Evolutionary conservation across 495 filamentous ascomycete genomes (phyloP).

Genomic region (Friedmanniomyces endolithicus): DNA sequence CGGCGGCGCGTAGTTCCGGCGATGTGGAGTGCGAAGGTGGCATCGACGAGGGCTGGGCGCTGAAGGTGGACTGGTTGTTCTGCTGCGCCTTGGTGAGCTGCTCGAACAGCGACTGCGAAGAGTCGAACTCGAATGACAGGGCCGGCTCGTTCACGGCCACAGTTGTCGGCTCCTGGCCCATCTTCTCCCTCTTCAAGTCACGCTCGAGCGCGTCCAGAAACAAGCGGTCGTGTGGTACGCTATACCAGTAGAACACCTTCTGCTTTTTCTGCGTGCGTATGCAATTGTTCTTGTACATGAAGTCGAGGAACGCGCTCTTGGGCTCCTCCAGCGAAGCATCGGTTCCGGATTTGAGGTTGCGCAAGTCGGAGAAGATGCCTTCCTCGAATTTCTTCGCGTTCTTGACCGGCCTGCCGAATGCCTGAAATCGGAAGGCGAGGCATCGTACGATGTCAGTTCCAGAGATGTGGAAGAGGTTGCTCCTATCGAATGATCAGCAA

Average conservation of each 20-base stretch:
- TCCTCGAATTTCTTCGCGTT: constrained; percentile 99
- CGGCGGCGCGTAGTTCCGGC: constrained; percentile 79
- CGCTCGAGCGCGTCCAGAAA: constrained; percentile 96
- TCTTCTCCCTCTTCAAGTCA: constrained; percentile 97
- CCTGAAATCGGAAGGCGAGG: constrained; percentile 95
- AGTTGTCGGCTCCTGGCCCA: constrained; percentile 95
- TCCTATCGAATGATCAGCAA: constrained; percentile 44
- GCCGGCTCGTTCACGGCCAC: constrained; percentile 92
- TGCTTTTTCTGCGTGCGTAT: constrained; percentile 99
- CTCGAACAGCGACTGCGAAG: constrained; percentile 96
- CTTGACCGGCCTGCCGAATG: constrained; percentile 94
- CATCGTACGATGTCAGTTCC: constrained; percentile 98
- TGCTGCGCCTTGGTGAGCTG: constrained; percentile 99
- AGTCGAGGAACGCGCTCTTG: constrained; percentile 95
- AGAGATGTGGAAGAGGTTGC: constrained; percentile 97
- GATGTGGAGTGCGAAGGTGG: constrained; percentile 61
- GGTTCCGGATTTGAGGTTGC: constrained; percentile 94
- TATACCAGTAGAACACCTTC: constrained; percentile 99
- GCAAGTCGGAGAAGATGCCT: constrained; percentile 96
- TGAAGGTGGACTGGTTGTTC: constrained; percentile 92
- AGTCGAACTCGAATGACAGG: constrained; percentile 96
- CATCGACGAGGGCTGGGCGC: constrained; percentile 57
- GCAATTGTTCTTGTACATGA: constrained; percentile 99
- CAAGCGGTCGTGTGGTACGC: constrained; percentile 91
- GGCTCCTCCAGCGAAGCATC: constrained; percentile 98